A percentile compares a stretch with the other conserved stretches of the same genome.
Evolutionary conservation across 2,329 filamentous ascomycete genomes (phyloP).

Genomic region (Aspergillus sp.): DNA sequence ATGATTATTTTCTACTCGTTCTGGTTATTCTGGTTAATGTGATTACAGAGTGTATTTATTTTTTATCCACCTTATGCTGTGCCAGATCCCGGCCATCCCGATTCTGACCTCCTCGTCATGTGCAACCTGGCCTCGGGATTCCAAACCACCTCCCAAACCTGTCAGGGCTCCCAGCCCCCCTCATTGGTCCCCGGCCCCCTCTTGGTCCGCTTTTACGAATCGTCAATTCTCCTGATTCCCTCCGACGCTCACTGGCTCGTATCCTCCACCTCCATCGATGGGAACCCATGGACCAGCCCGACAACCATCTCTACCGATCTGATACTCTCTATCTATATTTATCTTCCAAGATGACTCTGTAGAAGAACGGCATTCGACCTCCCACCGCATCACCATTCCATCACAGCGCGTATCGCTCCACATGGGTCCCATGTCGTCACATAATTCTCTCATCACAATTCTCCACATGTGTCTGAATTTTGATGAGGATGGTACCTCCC

Average conservation of each 20-base stretch:
- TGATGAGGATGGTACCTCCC: not conserved
- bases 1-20: not conserved
- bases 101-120: conserved; percentile 21
- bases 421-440: not conserved
- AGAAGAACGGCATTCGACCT: not conserved
- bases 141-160: no score
- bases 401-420: not conserved
- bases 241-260: not conserved
- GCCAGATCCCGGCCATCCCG: conserved; percentile 21
- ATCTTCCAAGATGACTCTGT: not conserved
- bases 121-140: conserved; percentile 19
- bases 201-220: conserved; percentile 12
- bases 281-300: not conserved
- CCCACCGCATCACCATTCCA: not conserved
- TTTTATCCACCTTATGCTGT: conserved; percentile 4
- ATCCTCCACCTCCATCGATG: not conserved
- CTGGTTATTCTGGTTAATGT: not conserved
- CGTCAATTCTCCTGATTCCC: conserved; percentile 1
- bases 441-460: no score
- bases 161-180: conserved; percentile 9
- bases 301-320: no score
- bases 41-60: no score
- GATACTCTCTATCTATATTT: not conserved
- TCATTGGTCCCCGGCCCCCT: conserved; percentile 11
- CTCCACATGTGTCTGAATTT: no score